phyloP scores from a whole-genome alignment of 139 green algal genomes.

The Chlorella ohadii region DNA sequence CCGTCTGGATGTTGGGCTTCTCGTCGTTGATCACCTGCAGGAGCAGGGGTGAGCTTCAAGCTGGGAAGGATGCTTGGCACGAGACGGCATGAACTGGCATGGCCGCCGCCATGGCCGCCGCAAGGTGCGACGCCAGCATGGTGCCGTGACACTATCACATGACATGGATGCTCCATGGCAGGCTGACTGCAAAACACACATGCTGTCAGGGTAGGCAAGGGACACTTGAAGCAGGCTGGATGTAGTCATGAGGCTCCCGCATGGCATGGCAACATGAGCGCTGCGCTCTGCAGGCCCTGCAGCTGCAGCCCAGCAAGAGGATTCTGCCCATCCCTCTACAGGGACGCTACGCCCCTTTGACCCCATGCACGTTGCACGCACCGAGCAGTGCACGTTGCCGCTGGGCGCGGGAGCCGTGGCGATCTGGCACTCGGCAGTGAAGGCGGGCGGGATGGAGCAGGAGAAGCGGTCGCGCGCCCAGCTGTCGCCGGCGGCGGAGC shows the following conservation, averaged over 20 bases:
- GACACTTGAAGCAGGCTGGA: too few relatives aligned
- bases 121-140: too few relatives aligned
- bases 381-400: conserved; percentile 8
- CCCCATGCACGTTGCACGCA: background rate
- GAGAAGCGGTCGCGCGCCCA: background rate
- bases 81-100: background rate
- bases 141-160: too few relatives aligned
- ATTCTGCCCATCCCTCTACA: background rate
- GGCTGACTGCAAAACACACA: too few relatives aligned
- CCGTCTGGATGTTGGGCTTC: conserved; percentile 87
- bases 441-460: background rate
- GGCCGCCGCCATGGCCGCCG: too few relatives aligned
- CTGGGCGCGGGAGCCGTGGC: background rate
- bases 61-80: conserved; percentile 68
- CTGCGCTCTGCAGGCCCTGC: too few relatives aligned
- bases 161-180: too few relatives aligned
- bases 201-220: too few relatives aligned
- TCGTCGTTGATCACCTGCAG: conserved; percentile 94
- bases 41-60: too few relatives aligned
- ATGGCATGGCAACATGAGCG: background rate
- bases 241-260: too few relatives aligned
- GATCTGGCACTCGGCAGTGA: background rate
- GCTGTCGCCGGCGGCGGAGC: background rate
- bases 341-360: too few relatives aligned
- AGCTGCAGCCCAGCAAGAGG: too few relatives aligned